A percentile compares a stretch with the other conserved stretches of the same genome.
phyloP scores from a whole-genome alignment of 805 yeast species.

The Naumovozyma castellii region DNA sequence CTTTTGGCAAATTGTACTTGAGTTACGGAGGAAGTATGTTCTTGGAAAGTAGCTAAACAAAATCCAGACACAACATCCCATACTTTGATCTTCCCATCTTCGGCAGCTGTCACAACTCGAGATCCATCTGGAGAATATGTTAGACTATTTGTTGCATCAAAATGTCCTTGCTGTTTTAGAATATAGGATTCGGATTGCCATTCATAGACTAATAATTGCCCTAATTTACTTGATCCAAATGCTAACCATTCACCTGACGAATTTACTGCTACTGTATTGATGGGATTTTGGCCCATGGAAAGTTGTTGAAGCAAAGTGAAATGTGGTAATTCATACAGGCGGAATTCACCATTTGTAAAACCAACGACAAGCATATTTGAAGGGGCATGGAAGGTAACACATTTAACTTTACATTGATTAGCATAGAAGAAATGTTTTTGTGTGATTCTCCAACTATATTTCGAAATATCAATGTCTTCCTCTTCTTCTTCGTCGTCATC shows the following conservation, averaged over 20 bases:
- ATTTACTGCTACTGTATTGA: constrained; percentile 74
- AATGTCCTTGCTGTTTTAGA: constrained; percentile 94
- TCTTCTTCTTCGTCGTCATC: constrained; percentile 36
- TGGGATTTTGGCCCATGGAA: constrained; percentile 84
- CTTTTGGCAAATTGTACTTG: constrained; percentile 77
- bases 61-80: constrained; percentile 95
- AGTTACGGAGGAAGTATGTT: constrained; percentile 83
- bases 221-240: constrained; percentile 80
- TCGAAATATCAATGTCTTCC: constrained; percentile 32
- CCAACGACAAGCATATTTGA: constrained; percentile 78
- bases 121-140: constrained; percentile 94
- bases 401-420: constrained; percentile 52
- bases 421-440: constrained; percentile 67
- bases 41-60: constrained; percentile 83
- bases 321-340: constrained; percentile 78
- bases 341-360: constrained; percentile 80
- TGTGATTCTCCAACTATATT: constrained; percentile 72
- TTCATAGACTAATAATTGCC: constrained; percentile 94
- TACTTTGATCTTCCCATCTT: constrained; percentile 91
- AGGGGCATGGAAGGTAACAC: constrained; percentile 73
- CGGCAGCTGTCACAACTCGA: constrained; percentile 84
- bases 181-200: constrained; percentile 98
- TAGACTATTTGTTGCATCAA: constrained; percentile 75
- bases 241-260: constrained; percentile 93
- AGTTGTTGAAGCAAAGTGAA: constrained; percentile 76